Conservation (phyloP, 2,329 filamentous ascomycete genomes). For the Ceratocystis eucalypticola region DNA sequence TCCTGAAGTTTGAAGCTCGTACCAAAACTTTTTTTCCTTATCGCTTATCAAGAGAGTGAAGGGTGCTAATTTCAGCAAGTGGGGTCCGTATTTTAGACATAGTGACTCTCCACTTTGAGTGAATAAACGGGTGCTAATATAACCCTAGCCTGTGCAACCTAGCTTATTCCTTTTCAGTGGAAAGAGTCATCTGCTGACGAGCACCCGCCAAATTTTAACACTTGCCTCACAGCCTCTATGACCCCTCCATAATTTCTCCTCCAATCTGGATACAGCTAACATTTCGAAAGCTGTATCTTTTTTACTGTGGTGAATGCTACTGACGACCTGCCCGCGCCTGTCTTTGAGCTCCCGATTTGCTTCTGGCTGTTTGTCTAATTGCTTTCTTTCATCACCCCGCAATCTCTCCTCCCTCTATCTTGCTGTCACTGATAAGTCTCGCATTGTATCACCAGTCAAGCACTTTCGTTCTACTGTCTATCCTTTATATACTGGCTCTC, state of each 20-base stretch:
- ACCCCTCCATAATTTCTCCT: neutral
- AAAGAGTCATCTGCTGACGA: constrained; percentile 7
- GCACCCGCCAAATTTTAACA: constrained; percentile 9
- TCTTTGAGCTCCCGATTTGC: neutral
- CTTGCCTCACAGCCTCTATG: constrained; percentile 4
- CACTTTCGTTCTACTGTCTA: neutral
- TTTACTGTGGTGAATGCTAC: constrained; percentile 14
- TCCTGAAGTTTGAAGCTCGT: neutral
- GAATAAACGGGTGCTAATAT: neutral
- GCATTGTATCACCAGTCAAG: neutral
- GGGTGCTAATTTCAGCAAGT: neutral
- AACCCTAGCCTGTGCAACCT: constrained; percentile 4
- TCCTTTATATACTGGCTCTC: neutral
- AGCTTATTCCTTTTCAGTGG: neutral
- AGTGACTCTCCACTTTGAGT: neutral
- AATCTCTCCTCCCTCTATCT: constrained; percentile 4
- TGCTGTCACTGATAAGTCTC: constrained; percentile 2
- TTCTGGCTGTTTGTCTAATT: neutral
- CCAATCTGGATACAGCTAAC: constrained; percentile 10
- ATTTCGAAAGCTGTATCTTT: constrained; percentile 9
- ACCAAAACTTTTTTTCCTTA: constrained; percentile 19
- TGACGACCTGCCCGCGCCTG: neutral
- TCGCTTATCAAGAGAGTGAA: constrained; percentile 8
- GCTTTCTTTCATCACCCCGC: neutral
- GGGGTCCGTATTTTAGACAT: neutral